Conservation (phyloP, 192 early-diverging fungal genomes). For the Rhizophagus sp. region DNA sequence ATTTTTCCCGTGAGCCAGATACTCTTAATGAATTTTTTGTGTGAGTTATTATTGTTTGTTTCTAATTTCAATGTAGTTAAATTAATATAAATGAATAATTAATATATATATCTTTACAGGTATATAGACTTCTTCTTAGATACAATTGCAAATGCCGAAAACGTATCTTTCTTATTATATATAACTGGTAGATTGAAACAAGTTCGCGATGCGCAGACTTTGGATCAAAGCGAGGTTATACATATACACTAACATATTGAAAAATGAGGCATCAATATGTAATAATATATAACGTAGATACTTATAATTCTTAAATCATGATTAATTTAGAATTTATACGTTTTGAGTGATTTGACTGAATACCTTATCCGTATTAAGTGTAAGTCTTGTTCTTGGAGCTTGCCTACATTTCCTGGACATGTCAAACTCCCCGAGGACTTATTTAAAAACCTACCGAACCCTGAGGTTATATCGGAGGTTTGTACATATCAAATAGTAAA, state of each 20-base stretch:
- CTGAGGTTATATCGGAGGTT: slow-evolving; percentile 43
- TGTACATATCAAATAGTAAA: background rate
- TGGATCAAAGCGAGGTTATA: slow-evolving; percentile 52
- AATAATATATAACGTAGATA: background rate
- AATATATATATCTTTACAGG: slow-evolving; percentile 30
- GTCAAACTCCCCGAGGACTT: slow-evolving; percentile 69
- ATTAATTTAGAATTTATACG: slow-evolving; percentile 65
- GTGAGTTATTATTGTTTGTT: background rate
- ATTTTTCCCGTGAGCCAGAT: slow-evolving; percentile 56
- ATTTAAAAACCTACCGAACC: slow-evolving; percentile 52
- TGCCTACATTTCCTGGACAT: slow-evolving; percentile 76
- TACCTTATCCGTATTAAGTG: slow-evolving; percentile 78
- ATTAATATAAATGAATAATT: background rate
- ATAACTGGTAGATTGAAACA: slow-evolving; percentile 77
- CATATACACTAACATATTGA: background rate
- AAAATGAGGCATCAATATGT: background rate
- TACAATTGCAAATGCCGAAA: slow-evolving; percentile 75
- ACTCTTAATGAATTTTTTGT: slow-evolving; percentile 57
- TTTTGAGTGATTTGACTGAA: slow-evolving; percentile 82
- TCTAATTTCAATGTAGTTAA: background rate
- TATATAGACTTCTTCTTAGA: slow-evolving; percentile 89
- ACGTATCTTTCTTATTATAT: slow-evolving; percentile 82
- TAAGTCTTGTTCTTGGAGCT: slow-evolving; percentile 71
- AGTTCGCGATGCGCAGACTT: slow-evolving; percentile 55
- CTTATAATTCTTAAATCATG: background rate